These are phyloP conservation scores for Angophora floribunda DNA, from an alignment of 345 rosid genomes.

Conservation along the genomic window DNA sequence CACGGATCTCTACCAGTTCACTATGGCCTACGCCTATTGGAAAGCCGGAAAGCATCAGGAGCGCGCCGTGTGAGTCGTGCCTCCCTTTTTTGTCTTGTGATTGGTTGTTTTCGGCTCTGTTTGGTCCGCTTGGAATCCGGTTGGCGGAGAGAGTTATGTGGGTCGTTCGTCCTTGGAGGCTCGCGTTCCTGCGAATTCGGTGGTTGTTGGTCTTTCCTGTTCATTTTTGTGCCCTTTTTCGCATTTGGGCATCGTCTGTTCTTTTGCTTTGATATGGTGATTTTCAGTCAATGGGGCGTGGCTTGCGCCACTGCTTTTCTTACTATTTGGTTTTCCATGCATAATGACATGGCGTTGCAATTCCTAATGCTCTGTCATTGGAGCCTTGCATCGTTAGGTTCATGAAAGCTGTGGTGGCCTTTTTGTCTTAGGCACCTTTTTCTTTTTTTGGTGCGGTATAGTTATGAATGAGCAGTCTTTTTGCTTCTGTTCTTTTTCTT, in stretches of 20 bases:
- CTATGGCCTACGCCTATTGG: constrained; percentile 99
- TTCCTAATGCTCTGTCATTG: not conserved
- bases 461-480: not conserved
- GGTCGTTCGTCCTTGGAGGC: not conserved
- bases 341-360: not conserved
- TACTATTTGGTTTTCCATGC: not conserved
- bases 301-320: not conserved
- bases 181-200: not conserved
- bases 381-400: not conserved
- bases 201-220: not conserved
- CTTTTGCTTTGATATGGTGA: not conserved
- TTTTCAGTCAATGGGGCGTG: not conserved
- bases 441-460: not conserved
- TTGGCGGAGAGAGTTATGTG: not conserved
- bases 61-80: constrained; percentile 58
- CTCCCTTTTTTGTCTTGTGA: not conserved
- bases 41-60: constrained; percentile 85
- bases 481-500: not conserved
- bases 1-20: constrained; percentile 95
- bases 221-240: not conserved
- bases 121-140: not conserved
- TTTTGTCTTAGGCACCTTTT: not conserved
- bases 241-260: not conserved
- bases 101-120: not conserved
- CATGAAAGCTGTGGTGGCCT: not conserved